Evolutionary conservation across 441 rosid species (phyloP).

Genomic region (Pelargonium citronellum): DNA sequence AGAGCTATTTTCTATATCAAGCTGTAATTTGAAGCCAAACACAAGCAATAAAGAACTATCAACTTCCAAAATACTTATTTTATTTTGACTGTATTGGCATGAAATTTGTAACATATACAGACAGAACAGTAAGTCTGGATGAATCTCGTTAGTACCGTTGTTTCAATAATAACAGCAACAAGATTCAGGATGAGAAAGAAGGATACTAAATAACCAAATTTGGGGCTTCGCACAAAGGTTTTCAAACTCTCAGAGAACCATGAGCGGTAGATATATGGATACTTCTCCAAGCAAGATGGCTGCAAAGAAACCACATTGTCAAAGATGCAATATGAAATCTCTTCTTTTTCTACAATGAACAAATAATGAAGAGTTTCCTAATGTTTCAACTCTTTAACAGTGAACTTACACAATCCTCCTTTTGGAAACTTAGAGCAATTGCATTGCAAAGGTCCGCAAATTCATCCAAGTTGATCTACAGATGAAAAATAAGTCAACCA

Average conservation of each 20-base stretch:
- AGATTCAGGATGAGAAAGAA: constrained; percentile 72
- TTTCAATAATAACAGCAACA: constrained; percentile 76
- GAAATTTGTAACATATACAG: not conserved
- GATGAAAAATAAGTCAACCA: constrained; percentile 10
- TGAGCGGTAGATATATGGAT: constrained; percentile 55
- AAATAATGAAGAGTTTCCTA: constrained; percentile 2
- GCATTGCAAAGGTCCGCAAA: constrained; percentile 92
- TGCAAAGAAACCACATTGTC: constrained; percentile 34
- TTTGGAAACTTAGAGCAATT: constrained; percentile 81
- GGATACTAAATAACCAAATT: constrained; percentile 68
- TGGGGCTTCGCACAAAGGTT: constrained; percentile 59
- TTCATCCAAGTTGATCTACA: constrained; percentile 81
- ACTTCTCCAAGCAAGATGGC: constrained; percentile 67
- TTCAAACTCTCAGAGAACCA: constrained; percentile 62
- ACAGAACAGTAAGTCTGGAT: constrained; percentile 11
- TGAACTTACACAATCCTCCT: constrained; percentile 82
- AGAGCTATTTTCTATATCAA: constrained; percentile 83
- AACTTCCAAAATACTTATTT: not conserved
- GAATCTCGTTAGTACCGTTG: constrained; percentile 61
- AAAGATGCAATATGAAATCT: constrained; percentile 16
- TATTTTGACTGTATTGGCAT: constrained; percentile 5
- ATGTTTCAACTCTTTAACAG: constrained; percentile 13
- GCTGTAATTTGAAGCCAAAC: constrained; percentile 41
- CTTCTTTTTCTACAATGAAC: constrained; percentile 8
- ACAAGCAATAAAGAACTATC: not conserved